These are phyloP conservation scores for Neurospora sp. DNA, from an alignment of 495 filamentous ascomycete genomes.

Conservation along the genomic window DNA sequence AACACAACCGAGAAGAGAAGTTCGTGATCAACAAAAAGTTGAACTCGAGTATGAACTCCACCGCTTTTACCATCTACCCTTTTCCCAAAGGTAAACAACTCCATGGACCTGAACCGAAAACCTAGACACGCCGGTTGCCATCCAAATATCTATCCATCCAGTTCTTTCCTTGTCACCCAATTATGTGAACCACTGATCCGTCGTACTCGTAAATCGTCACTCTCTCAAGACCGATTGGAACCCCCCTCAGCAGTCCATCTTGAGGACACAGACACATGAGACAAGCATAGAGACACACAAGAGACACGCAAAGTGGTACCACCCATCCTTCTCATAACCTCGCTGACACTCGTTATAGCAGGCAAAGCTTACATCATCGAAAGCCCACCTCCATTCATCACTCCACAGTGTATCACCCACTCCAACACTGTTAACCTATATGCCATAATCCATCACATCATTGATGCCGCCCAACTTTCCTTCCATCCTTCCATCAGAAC, in stretches of 20 bases:
- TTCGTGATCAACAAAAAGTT: not conserved
- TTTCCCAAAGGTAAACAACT: not conserved
- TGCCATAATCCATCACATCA: constrained; percentile 25
- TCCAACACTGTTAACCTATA: constrained; percentile 18
- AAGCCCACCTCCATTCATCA: not conserved
- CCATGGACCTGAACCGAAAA: not conserved
- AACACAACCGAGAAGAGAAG: not conserved
- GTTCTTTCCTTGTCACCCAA: not conserved
- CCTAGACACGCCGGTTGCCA: not conserved
- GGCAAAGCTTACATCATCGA: not conserved
- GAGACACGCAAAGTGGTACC: not conserved
- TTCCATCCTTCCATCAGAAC: not conserved
- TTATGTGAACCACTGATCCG: not conserved
- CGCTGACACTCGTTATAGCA: not conserved
- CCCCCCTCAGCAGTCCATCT: not conserved
- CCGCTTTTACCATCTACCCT: not conserved
- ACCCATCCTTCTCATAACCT: not conserved
- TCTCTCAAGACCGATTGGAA: not conserved
- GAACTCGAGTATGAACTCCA: not conserved
- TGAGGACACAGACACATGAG: not conserved
- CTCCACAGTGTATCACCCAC: not conserved
- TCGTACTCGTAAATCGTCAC: not conserved
- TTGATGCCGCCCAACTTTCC: constrained; percentile 11
- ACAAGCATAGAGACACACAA: not conserved
- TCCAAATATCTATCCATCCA: not conserved